Conservation (phyloP, 768 basidiomycete genomes). For the Stropharia rugosoannulata region DNA sequence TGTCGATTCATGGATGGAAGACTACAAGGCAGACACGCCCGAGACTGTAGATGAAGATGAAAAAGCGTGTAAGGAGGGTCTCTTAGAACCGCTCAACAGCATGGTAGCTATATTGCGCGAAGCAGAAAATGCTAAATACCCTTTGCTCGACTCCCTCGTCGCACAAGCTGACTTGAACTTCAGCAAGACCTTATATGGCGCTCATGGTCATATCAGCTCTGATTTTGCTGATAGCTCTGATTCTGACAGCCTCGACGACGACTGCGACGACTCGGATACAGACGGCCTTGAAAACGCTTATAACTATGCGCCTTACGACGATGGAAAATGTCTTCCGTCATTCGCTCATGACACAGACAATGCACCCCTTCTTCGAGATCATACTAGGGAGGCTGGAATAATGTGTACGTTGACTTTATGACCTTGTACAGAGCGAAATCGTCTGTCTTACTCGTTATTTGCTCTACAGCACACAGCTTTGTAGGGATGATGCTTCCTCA, state of each 20-base stretch:
- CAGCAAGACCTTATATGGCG: background rate
- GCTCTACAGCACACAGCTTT: background rate
- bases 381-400: background rate
- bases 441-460: background rate
- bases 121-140: background rate
- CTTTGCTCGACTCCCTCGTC: background rate
- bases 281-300: background rate
- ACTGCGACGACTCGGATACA: background rate
- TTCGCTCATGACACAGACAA: background rate
- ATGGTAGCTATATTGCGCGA: constrained; percentile 5
- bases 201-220: background rate
- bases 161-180: constrained; percentile 2
- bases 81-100: background rate
- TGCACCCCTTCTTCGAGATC: background rate
- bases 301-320: background rate
- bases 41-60: background rate
- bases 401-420: background rate
- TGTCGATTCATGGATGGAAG: background rate
- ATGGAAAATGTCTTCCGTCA: background rate
- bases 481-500: constrained; percentile 4
- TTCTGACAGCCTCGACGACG: background rate
- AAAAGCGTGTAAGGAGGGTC: background rate
- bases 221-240: background rate
- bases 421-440: too few relatives aligned
- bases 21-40: background rate